Evolutionary conservation across 2,329 filamentous ascomycete species (phyloP).

Genomic region (Fusarium decemcellulare): DNA sequence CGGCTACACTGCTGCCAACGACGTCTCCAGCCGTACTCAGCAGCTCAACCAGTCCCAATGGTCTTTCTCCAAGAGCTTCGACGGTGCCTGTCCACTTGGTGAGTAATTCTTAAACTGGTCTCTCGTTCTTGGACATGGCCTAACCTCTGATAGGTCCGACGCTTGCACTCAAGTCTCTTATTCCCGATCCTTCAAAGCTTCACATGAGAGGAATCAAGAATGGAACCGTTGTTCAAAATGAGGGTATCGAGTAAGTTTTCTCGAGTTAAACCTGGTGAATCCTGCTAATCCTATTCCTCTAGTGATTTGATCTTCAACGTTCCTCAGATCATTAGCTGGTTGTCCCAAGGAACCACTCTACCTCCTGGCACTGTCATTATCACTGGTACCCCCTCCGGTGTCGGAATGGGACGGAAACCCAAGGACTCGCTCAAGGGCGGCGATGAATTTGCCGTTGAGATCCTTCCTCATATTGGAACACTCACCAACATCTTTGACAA

Average conservation of each 20-base stretch:
- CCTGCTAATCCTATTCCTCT: slow-evolving; percentile 1
- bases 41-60: slow-evolving; percentile 48
- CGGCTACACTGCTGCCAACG: slow-evolving; percentile 75
- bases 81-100: slow-evolving; percentile 66
- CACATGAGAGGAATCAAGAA: slow-evolving; percentile 71
- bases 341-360: slow-evolving; percentile 73
- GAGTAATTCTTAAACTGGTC: neutral
- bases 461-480: slow-evolving; percentile 59
- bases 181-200: slow-evolving; percentile 70
- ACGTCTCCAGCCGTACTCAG: slow-evolving; percentile 64
- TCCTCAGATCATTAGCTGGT: slow-evolving; percentile 69
- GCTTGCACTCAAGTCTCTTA: slow-evolving; percentile 70
- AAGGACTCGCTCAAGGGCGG: slow-evolving; percentile 77
- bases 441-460: slow-evolving; percentile 66
- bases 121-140: neutral
- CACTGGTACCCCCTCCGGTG: slow-evolving; percentile 77
- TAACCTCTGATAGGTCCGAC: slow-evolving; percentile 68
- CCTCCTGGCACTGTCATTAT: slow-evolving; percentile 75
- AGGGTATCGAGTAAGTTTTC: slow-evolving; percentile 44
- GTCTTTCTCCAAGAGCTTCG: slow-evolving; percentile 71
- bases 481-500: slow-evolving; percentile 53
- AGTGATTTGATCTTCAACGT: slow-evolving; percentile 75
- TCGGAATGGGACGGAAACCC: slow-evolving; percentile 78
- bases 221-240: slow-evolving; percentile 53
- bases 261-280: rapidly evolving